phyloP scores from a whole-genome alignment of 441 rosid species.

The Eutrema salsugineum region DNA sequence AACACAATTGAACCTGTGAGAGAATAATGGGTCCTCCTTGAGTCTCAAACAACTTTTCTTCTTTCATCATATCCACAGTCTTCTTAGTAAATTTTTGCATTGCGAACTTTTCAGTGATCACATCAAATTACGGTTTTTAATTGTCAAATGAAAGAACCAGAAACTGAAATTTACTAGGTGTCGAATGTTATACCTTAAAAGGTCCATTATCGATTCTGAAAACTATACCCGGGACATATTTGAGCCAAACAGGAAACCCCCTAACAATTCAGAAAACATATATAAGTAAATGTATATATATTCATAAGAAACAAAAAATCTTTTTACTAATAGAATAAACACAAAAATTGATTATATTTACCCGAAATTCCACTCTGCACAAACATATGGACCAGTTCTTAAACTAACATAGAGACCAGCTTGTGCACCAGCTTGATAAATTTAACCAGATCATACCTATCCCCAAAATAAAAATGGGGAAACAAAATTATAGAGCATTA shows the following conservation, averaged over 20 bases:
- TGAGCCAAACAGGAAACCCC: conserved; percentile 67
- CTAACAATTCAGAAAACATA: conserved; percentile 29
- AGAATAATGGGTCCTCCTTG: conserved; percentile 62
- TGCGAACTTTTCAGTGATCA: conserved; percentile 9
- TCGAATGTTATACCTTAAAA: conserved; percentile 40
- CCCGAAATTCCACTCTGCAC: conserved; percentile 60
- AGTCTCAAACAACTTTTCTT: conserved; percentile 41
- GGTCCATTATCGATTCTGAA: conserved; percentile 56
- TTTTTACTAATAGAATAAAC: too few species aligned
- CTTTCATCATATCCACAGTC: conserved; percentile 46
- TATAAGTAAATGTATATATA: neutral
- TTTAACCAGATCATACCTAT: conserved; percentile 49
- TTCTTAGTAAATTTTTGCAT: conserved; percentile 44
- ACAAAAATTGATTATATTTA: too few species aligned
- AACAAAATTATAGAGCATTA: neutral
- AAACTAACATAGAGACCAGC: conserved; percentile 58
- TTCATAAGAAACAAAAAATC: neutral
- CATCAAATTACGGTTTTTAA: neutral
- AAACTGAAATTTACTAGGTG: neutral
- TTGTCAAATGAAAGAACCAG: neutral
- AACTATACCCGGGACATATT: conserved; percentile 47
- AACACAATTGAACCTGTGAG: conserved; percentile 39
- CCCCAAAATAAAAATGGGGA: conserved; percentile 49
- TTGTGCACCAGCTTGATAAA: conserved; percentile 50
- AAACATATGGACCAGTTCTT: conserved; percentile 57